Evolutionary conservation across 2,329 filamentous ascomycete species (phyloP).

Genomic region (Ophiostoma australiae): DNA sequence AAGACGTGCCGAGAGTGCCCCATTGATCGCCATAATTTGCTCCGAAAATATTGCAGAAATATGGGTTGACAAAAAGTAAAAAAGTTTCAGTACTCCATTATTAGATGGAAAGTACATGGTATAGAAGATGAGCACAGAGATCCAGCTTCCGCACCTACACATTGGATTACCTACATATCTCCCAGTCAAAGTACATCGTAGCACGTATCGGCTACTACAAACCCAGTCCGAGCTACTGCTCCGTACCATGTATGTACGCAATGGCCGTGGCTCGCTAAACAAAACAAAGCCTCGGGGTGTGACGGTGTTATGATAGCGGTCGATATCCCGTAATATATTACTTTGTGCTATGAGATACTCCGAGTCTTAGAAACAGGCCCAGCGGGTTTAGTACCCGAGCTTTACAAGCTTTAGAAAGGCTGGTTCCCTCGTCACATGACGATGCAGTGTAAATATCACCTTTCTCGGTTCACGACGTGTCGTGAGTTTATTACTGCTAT

Average conservation of each 20-base stretch:
- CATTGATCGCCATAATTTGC: not conserved
- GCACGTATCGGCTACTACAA: not conserved
- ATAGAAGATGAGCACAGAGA: not conserved
- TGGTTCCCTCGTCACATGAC: too few relatives aligned
- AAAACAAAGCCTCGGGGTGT: not conserved
- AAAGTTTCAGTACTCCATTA: too few relatives aligned
- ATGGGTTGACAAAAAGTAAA: not conserved
- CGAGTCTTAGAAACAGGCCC: not conserved
- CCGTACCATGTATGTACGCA: not conserved
- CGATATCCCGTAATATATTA: not conserved
- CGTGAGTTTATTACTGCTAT: too few relatives aligned
- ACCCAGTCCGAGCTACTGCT: not conserved
- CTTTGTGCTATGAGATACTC: not conserved
- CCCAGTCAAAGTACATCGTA: not conserved
- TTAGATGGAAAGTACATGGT: not conserved
- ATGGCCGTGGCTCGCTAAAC: not conserved
- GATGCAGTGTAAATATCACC: too few relatives aligned
- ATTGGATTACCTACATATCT: not conserved
- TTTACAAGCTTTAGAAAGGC: not conserved
- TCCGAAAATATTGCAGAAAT: not conserved
- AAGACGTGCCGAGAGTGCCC: not conserved
- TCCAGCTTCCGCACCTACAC: not conserved
- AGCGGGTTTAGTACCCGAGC: not conserved
- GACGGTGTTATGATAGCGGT: not conserved
- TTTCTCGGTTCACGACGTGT: too few relatives aligned